phyloP scores from a whole-genome alignment of 768 basidiomycete species.

The Kwoniella bestiolae region DNA sequence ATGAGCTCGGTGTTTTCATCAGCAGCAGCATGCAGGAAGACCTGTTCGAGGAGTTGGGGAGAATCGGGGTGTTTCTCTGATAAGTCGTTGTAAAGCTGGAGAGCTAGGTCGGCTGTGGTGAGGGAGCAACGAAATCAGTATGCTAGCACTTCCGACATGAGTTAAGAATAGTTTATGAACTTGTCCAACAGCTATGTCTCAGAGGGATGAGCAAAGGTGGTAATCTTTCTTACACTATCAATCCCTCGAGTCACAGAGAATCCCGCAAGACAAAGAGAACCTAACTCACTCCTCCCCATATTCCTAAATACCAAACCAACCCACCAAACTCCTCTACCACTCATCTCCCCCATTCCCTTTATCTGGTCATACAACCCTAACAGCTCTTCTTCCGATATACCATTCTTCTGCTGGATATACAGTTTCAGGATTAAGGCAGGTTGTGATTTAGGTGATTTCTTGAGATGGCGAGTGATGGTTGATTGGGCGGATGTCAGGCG shows the following conservation, averaged over 20 bases:
- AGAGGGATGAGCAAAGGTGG: no score
- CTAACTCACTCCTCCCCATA: conserved; percentile 37
- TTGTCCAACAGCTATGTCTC: no score
- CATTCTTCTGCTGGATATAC: conserved; percentile 29
- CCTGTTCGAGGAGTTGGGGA: conserved; percentile 38
- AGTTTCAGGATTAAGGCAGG: conserved; percentile 42
- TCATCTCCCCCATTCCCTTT: conserved; percentile 32
- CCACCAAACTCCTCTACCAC: conserved; percentile 33
- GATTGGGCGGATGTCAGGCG: conserved; percentile 33
- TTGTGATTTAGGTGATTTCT: conserved; percentile 48
- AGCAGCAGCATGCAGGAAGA: conserved; percentile 36
- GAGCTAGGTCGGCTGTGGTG: conserved; percentile 34
- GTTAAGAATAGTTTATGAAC: no score
- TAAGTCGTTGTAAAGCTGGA: conserved; percentile 29
- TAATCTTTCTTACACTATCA: no score
- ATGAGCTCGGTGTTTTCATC: conserved; percentile 25
- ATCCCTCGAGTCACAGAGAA: no score
- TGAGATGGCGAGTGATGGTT: conserved; percentile 31
- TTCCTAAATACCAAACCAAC: conserved; percentile 25
- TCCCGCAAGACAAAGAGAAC: neutral
- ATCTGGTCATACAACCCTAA: conserved; percentile 27
- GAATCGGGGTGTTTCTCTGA: conserved; percentile 29
- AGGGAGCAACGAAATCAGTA: no score
- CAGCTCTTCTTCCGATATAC: conserved; percentile 13
- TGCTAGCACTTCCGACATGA: no score